Conservation (phyloP, 176 grass and related monocot species). For the Zoysia pacifica region DNA sequence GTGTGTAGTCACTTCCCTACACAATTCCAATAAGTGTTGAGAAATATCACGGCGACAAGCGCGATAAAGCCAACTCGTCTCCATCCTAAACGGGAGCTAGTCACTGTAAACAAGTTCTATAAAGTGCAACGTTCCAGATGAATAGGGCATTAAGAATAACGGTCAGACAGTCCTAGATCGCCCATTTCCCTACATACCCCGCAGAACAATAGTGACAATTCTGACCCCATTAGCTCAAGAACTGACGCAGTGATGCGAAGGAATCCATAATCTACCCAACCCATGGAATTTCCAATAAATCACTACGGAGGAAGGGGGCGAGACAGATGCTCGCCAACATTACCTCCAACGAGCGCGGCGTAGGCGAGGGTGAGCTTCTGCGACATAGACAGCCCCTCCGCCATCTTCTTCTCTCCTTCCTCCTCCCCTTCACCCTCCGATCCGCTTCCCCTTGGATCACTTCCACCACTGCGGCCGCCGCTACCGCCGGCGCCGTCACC, state of each 20-base stretch:
- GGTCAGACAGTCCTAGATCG: neutral
- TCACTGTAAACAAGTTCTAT: neutral
- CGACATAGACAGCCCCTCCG: slow-evolving; percentile 71
- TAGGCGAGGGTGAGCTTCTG: slow-evolving; percentile 90
- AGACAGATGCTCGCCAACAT: neutral
- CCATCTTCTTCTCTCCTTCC: slow-evolving; percentile 44
- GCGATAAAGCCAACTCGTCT: neutral
- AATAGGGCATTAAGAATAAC: neutral
- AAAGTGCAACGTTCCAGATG: neutral
- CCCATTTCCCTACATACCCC: neutral
- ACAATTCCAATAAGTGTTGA: neutral
- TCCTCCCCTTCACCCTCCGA: slow-evolving; percentile 45
- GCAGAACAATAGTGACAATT: neutral
- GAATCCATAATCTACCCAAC: neutral
- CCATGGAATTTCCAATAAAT: neutral
- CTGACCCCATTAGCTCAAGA: neutral
- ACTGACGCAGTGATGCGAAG: neutral
- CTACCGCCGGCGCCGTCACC: slow-evolving; percentile 7
- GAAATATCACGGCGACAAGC: neutral
- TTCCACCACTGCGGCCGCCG: neutral
- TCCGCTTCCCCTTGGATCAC: slow-evolving; percentile 13
- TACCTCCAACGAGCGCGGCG: slow-evolving; percentile 92
- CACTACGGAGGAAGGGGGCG: neutral
- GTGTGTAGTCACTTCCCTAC: neutral
- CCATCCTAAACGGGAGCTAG: neutral